These are phyloP conservation scores for Naganishia randhawae DNA, from an alignment of 768 basidiomycete species.

Conservation along the genomic window DNA sequence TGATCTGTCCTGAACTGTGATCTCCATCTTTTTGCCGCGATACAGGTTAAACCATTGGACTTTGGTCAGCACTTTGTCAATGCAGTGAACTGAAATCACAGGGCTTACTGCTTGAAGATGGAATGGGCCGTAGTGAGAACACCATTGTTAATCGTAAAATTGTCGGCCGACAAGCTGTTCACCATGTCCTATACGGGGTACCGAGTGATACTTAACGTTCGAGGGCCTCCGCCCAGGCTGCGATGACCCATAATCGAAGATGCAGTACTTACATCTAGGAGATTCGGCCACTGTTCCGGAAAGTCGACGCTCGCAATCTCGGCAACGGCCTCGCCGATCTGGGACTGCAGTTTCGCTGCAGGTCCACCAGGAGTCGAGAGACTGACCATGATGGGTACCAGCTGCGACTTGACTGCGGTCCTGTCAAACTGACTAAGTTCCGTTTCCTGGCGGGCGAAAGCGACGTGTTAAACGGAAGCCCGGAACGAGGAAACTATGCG, in stretches of 20 bases:
- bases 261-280: constrained; percentile 72
- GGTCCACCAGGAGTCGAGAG: constrained; percentile 61
- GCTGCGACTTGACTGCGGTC: constrained; percentile 63
- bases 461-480: not conserved
- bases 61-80: not conserved
- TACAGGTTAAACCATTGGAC: not conserved
- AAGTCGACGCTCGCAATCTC: constrained; percentile 90
- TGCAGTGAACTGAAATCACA: not conserved
- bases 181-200: constrained; percentile 71
- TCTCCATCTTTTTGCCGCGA: constrained; percentile 65
- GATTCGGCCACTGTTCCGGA: constrained; percentile 77
- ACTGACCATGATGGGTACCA: constrained; percentile 87
- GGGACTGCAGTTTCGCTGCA: constrained; percentile 56
- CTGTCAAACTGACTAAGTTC: constrained; percentile 67
- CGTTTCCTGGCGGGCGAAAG: constrained; percentile 33
- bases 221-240: not conserved
- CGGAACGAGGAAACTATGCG: too few relatives aligned
- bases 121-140: constrained; percentile 93
- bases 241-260: not conserved
- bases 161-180: constrained; percentile 67
- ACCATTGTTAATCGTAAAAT: constrained; percentile 81
- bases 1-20: constrained; percentile 80
- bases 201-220: constrained; percentile 5
- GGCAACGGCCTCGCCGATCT: constrained; percentile 88
- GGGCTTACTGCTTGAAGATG: constrained; percentile 65